Evolutionary conservation across 345 rosid species (phyloP), one percentile per base, ranked within the genome.

Genomic region (Leavenworthia alabamica): DNA sequence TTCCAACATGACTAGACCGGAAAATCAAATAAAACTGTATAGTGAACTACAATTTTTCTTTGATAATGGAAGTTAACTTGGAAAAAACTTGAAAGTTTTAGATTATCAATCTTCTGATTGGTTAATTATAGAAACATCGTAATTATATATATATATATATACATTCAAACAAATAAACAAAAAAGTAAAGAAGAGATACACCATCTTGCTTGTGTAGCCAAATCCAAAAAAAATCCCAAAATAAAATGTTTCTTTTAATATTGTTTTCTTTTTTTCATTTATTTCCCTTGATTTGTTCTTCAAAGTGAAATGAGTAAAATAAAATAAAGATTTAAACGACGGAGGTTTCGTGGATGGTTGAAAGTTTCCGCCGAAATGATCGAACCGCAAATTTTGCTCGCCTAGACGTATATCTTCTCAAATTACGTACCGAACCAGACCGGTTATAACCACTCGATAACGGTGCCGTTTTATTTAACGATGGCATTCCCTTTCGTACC

Each of bases 381-480:
- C 93, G 81, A 70, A 81, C 96, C 37, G 88, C 95, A 56, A 80
- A 12, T 56, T 81, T 92, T 1, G 91, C 80, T 67, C 90, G 78
- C 68, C 72, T 77, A 3, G 98, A 85, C 8, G 89, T 73, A 22
- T 67, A 76, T 66, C 76, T 83, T 20, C 66, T 84, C 41, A 79
- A n/a, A 66, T 39, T 85, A 77, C 81, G 68, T 15, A 74, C 75
- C 9, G 96, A 89, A 7, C 71, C 80, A 5, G 93, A 81, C 70
- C 89, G 83, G 39, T 83, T 62, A 5, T 56, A 7, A 17, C 75
- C 74, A 27, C 58, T 7, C 3, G 66, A 16, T 29, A 45, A 33
- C 41, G 68, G 56, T 17, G 49, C 48, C 12, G 73, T 33, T 64
- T 71, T 71, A 7, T 20, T 42, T 14, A 20, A 12, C 8, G 23